Conservation (phyloP, 1,284 basidiomycete species). For the Moesziomyces sp. region DNA sequence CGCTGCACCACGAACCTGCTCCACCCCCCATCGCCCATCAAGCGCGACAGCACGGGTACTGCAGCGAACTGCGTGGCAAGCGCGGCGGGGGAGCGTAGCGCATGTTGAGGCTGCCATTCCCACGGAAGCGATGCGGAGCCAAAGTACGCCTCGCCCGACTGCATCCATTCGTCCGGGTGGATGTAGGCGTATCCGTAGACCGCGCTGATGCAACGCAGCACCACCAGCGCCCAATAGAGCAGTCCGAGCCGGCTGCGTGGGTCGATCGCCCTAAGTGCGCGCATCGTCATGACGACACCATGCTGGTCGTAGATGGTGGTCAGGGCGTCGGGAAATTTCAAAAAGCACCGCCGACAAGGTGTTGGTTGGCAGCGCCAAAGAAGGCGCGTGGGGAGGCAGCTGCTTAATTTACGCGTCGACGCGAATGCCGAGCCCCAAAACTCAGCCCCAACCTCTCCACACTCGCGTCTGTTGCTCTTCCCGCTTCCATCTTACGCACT, state of each 20-base stretch:
- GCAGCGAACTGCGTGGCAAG: conserved; percentile 15
- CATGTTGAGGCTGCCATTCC: conserved; percentile 36
- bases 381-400: too few species aligned
- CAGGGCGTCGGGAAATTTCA: too few species aligned
- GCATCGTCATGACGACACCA: neutral
- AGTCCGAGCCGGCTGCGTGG: conserved; percentile 10
- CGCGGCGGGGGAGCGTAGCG: conserved; percentile 21
- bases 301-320: neutral
- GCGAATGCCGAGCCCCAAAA: neutral
- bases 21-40: conserved; percentile 2
- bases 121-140: conserved; percentile 15
- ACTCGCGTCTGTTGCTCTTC: neutral
- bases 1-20: conserved; percentile 25
- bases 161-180: conserved; percentile 69
- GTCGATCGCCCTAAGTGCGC: conserved; percentile 3
- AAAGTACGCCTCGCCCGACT: conserved; percentile 63
- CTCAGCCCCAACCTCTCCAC: neutral
- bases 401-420: conserved; percentile 39
- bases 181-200: conserved; percentile 60
- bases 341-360: neutral
- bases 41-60: neutral
- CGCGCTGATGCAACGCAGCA: conserved; percentile 53
- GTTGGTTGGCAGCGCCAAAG: conserved; percentile 2
- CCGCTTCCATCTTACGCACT: neutral
- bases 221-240: conserved; percentile 49